Evolutionary conservation across 768 basidiomycete species (phyloP), one percentile per base, ranked within the genome.

Genomic region (Lentinula edodes): DNA sequence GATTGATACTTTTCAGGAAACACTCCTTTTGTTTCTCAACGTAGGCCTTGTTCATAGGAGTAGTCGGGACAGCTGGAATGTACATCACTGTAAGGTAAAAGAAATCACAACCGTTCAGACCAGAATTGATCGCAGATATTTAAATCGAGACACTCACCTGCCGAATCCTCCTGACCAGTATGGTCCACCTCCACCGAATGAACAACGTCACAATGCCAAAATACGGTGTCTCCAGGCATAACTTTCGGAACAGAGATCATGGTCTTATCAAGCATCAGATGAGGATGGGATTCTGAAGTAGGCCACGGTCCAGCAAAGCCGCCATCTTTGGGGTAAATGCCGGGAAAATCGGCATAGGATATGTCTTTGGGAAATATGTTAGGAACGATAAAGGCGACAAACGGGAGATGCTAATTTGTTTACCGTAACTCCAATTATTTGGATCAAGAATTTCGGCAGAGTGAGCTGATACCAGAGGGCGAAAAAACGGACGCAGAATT

Each of bases 401-500:
- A 15, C 12, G 10, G 1, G 16, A 45, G 28, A 28, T 28, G 28
- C 28, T 28, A 28, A 3, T 28, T 48, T 18, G 43, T 69, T 6
- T 63, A 78, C 83, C 83, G 35, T 81, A 79, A 58, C 76, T 73
- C 85, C 85, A 85, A 67, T 79, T 84, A 59, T 80, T 74, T 20
- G 78, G 66, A 51, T 82, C 73, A 28, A 78, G 69, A n/a, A 80
- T 76, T 8, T 78, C 79, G 5, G 73, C 69, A 10, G 78, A 78
- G 48, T 73, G 71, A 2, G 68, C 64, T 0, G 76, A 66, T 18
- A 80, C 78, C 2, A 74, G 71, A 0, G 82, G 82, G 10, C 76
- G 76, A 78, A 92, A 90, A 81, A 92, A 91, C 0, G 90, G 90
- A n/a, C 90, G 80, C 5, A 93, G 76, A 38, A 91, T 86, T 62